Evolutionary conservation across 805 yeast species (phyloP).

Genomic region (Saccharomycopsis sp.): DNA sequence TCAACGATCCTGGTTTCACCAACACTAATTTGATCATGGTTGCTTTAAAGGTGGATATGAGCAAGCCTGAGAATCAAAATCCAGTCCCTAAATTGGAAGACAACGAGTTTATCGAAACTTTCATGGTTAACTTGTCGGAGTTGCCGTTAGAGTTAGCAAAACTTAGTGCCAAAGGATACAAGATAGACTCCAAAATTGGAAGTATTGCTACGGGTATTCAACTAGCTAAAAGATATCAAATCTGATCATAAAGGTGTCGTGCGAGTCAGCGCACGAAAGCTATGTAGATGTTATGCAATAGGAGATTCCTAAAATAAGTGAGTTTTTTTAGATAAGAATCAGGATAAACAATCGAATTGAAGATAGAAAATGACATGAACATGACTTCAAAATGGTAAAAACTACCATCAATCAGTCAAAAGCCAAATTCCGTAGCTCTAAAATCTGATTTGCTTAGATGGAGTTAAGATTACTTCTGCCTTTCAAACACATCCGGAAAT

Average conservation of each 20-base stretch:
- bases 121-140: slow-evolving; percentile 55
- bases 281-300: neutral
- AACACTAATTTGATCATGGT: slow-evolving; percentile 82
- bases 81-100: slow-evolving; percentile 81
- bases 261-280: neutral
- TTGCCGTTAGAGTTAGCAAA: slow-evolving; percentile 49
- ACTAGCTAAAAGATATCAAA: slow-evolving; percentile 34
- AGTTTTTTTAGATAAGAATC: neutral
- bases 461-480: neutral
- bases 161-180: slow-evolving; percentile 59
- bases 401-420: neutral
- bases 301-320: neutral
- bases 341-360: neutral
- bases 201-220: slow-evolving; percentile 78
- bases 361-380: neutral
- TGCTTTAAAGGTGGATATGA: slow-evolving; percentile 67
- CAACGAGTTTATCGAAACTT: slow-evolving; percentile 87
- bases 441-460: neutral
- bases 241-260: too few relatives aligned
- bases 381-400: neutral
- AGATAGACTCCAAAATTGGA: slow-evolving; percentile 81
- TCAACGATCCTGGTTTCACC: slow-evolving; percentile 82
- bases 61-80: slow-evolving; percentile 53
- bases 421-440: neutral
- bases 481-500: neutral